A percentile compares a stretch with the other conserved stretches of the same genome.
Conservation (phyloP, 2,329 filamentous ascomycete genomes). For the Penicillium expansum region DNA sequence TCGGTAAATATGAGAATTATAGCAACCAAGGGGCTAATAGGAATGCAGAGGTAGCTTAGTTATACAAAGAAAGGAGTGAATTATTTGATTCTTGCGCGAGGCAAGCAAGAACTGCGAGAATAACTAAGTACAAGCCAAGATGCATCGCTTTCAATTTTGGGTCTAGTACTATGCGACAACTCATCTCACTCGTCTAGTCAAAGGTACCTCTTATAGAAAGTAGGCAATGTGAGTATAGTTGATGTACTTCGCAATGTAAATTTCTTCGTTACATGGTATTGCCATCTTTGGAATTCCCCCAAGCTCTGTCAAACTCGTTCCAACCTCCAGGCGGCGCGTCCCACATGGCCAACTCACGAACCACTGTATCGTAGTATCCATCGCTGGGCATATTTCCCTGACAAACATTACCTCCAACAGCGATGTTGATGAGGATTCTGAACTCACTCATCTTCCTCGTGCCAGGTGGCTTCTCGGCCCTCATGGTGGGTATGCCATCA, state of each 20-base stretch:
- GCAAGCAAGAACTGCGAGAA: not conserved
- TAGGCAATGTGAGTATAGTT: no score
- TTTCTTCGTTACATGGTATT: constrained; percentile 22
- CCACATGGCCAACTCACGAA: constrained; percentile 27
- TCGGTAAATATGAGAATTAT: not conserved
- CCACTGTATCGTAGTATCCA: constrained; percentile 24
- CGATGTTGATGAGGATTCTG: constrained; percentile 27
- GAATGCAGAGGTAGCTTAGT: no score
- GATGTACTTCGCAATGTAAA: constrained; percentile 4
- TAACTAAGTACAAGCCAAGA: not conserved
- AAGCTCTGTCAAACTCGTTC: constrained; percentile 20
- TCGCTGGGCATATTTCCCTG: constrained; percentile 24
- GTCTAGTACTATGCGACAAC: not conserved
- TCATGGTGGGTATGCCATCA: constrained; percentile 25
- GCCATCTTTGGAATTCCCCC: constrained; percentile 20
- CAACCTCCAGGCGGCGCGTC: constrained; percentile 24
- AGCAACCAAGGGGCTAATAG: not conserved
- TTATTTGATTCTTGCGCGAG: not conserved
- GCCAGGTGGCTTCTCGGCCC: constrained; percentile 25
- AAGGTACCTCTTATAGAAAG: no score
- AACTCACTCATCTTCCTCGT: constrained; percentile 28
- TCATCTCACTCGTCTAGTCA: no score
- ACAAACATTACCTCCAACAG: constrained; percentile 27
- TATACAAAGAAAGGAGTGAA: no score
- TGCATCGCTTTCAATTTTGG: not conserved